Base-by-base conservation (phyloP, 1,284 basidiomycete species). In the Boletellus deceptivus region DNA sequence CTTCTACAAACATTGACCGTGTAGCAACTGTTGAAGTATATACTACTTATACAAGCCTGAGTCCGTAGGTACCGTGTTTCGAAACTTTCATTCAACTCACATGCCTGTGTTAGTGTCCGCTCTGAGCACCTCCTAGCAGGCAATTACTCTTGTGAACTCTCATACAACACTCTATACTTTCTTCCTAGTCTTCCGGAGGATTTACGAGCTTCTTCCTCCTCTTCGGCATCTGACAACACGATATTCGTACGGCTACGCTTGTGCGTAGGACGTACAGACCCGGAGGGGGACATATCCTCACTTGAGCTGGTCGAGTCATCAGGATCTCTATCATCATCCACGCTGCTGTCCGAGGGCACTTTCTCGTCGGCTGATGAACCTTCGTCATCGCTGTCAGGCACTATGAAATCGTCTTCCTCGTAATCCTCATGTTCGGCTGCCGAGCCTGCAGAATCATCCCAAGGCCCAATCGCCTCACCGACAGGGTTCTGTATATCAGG, bases 381-480 rank as follows among this genome's bases (percentile, higher is more conserved):
- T n/a, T n/a, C 44, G 13, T 47, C 46, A 0, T 53, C 54, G 3
- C 14, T 18, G 20, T 60, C 61, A 6, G 59, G 37, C 35, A 42
- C 35, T 8, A 55, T 16, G 20, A 62, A 62, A 11, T n/a, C 2
- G 7, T 55, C 57, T 4, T 1, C 24, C 1, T 62, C 54, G 9
- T 54, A 49, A 0, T 46, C 46, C 0, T 49, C 48, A 1, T 52
- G 51, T 49, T 64, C 58, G 1, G 1, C 55, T 2, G 55, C 60
- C 3, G 58, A 53, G 9, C 55, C 58, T 0, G 0, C 18, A 0
- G 14, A 29, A 8, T 55, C 60, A 24, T 64, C 36, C 55, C 55
- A 49, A 0, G 48, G 51, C 25, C 62, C 52, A 6, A 64, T 20
- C 4, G 47, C 40, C 17, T 63, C 56, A 9, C 61, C 56, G 3